These are phyloP conservation scores for Eurotiales sp. DNA, from an alignment of 2,329 filamentous ascomycete species.

Conservation along the genomic window DNA sequence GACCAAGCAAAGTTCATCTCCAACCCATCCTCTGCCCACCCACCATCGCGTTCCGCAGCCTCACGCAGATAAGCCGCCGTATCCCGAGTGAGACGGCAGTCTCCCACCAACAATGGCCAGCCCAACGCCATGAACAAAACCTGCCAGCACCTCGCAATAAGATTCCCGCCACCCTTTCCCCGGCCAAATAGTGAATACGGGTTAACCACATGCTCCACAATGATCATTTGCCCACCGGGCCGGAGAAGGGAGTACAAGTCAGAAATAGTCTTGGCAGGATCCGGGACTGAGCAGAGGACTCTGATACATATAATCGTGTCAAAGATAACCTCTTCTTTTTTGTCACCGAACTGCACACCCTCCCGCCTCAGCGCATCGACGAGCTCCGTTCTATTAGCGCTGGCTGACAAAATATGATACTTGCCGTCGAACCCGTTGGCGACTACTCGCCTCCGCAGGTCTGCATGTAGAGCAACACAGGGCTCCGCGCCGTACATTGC, in stretches of 20 bases:
- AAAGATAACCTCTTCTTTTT: constrained; percentile 38
- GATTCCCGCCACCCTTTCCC: constrained; percentile 33
- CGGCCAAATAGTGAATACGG: constrained; percentile 40
- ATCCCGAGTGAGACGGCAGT: constrained; percentile 50
- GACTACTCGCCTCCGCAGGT: constrained; percentile 39
- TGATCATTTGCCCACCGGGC: constrained; percentile 53
- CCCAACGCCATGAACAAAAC: constrained; percentile 42
- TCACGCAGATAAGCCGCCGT: constrained; percentile 42
- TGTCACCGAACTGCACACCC: constrained; percentile 31
- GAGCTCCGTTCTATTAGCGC: constrained; percentile 46
- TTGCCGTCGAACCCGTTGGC: constrained; percentile 42
- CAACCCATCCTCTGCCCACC: constrained; percentile 50
- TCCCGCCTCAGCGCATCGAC: constrained; percentile 42
- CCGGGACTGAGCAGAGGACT: constrained; percentile 54
- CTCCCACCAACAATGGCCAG: constrained; percentile 52
- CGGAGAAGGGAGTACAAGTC: constrained; percentile 50
- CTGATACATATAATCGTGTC: constrained; percentile 54
- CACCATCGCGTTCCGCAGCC: constrained; percentile 40
- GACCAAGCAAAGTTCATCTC: constrained; percentile 37
- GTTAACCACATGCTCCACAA: constrained; percentile 56
- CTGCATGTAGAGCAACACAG: constrained; percentile 44
- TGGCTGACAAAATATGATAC: constrained; percentile 49
- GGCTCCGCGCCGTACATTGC: constrained; percentile 56
- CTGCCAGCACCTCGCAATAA: constrained; percentile 46
- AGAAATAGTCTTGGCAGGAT: constrained; percentile 42